A percentile compares a stretch with the other conserved stretches of the same genome.
phyloP scores from a whole-genome alignment of 352 stramenopile species.

The Phytophthora pistaciae region DNA sequence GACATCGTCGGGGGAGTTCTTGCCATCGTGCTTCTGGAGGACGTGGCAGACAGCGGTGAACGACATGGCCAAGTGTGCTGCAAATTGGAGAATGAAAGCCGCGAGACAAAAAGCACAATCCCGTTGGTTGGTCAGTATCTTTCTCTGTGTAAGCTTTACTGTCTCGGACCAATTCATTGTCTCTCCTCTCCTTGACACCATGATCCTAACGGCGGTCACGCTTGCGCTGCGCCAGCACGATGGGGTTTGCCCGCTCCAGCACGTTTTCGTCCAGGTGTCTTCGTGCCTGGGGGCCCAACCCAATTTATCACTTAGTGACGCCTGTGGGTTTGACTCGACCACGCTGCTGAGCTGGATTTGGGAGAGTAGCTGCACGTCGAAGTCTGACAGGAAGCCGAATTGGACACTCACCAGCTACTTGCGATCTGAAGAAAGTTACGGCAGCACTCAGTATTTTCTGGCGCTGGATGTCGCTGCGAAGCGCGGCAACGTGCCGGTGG shows the following conservation, averaged over 20 bases:
- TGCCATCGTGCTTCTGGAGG: background rate
- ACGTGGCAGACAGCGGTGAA: background rate
- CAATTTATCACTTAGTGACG: background rate
- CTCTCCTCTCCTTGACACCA: no score
- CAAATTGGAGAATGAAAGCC: background rate
- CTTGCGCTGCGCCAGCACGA: background rate
- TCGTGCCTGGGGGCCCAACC: background rate
- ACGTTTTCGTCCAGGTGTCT: background rate
- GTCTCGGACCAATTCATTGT: no score
- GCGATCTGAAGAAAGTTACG: no score
- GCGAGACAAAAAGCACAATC: background rate
- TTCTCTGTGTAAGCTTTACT: no score
- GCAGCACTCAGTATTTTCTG: no score
- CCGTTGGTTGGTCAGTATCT: background rate
- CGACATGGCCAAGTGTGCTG: background rate
- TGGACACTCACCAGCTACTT: no score
- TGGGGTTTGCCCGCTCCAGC: background rate
- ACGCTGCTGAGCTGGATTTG: background rate
- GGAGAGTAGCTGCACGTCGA: background rate
- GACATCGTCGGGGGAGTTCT: background rate
- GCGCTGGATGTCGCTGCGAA: no score
- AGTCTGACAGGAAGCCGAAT: background rate
- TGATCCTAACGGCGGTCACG: background rate
- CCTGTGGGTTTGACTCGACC: background rate
- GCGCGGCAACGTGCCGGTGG: no score